Percentiles rank a stretch among this genome's conserved stretches.
phyloP scores from a whole-genome alignment of 768 basidiomycete species.

The Kwoniella sp. region DNA sequence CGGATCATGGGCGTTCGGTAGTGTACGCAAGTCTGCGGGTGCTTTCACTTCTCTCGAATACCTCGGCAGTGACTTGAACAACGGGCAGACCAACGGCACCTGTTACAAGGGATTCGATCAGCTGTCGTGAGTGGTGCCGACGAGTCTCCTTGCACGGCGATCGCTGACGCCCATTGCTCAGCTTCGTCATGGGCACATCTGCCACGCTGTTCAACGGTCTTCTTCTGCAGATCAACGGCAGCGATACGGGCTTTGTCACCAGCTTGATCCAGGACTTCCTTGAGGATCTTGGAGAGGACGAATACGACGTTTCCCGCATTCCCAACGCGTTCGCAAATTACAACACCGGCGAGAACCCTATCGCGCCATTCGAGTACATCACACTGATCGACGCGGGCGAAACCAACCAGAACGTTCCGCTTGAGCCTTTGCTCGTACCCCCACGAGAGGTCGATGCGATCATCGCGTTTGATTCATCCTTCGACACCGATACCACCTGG shows the following conservation, averaged over 20 bases:
- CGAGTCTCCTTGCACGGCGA: background rate
- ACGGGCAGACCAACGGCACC: constrained; percentile 58
- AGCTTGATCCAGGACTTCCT: constrained; percentile 40
- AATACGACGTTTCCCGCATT: constrained; percentile 47
- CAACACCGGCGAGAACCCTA: constrained; percentile 37
- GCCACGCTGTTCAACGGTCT: constrained; percentile 50
- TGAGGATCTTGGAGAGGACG: constrained; percentile 31
- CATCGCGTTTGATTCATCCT: constrained; percentile 64
- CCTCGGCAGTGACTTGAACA: constrained; percentile 61
- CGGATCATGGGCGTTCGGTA: constrained; percentile 47
- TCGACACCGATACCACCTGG: constrained; percentile 56
- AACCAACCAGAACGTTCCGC: constrained; percentile 58
- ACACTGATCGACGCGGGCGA: constrained; percentile 50
- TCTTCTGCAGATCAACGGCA: constrained; percentile 30
- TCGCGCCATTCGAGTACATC: constrained; percentile 35
- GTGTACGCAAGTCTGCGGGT: constrained; percentile 55
- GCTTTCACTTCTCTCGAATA: constrained; percentile 59
- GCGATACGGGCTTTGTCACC: constrained; percentile 28
- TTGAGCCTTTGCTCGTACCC: constrained; percentile 67
- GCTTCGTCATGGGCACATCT: constrained; percentile 70
- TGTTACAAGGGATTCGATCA: constrained; percentile 73
- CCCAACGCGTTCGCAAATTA: constrained; percentile 49
- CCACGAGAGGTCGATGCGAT: constrained; percentile 68
- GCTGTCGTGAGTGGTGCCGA: constrained; percentile 50
- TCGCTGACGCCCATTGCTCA: constrained; percentile 33